Evolutionary conservation across 257 asterid species (phyloP), one percentile per base, ranked within the genome.

Genomic region (Ligustrum vulgare): DNA sequence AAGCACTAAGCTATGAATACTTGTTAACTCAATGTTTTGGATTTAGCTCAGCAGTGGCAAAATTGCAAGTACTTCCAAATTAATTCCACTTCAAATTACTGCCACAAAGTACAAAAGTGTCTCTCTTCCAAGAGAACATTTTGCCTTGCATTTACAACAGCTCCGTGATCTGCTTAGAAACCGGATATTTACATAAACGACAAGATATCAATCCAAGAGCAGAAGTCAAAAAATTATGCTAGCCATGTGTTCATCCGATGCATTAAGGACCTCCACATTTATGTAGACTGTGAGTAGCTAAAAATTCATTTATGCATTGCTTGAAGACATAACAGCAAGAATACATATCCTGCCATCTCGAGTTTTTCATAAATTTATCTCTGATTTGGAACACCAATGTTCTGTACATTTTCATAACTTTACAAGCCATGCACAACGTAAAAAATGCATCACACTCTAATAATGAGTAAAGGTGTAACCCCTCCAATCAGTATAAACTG

Each of bases 291-390:
- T 3, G 34, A 9, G 20, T 18, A 45, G n/a, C 54, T 45, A 45
- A 6, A 15, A 45, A 45, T 45, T 45, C n/a, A 45, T 13, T 72
- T 22, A 71, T 41, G 51, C 75, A 47, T 36, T 72, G 74, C 37
- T 65, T 4, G 77, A 79, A 71, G 67, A 56, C 23, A 22, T 56
- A 64, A 43, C 67, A n/a, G 43, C 45, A 77, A 75, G 16, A 67
- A 62, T 22, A 73, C 41, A 73, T 43, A 60, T 41, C 71, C 64
- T 36, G 43, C 18, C 74, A 63, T 54, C 37, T 22, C 20, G 6
- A 67, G 9, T 16, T 28, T 45, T 60, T 35, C 9, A 4, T 31
- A 15, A 60, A 70, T 16, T 56, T 41, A 25, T 37, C 62, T 51
- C 65, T 22, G 32, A 22, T 6, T 58, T 8, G 15, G 33, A 58